phyloP scores from a whole-genome alignment of 2,329 filamentous ascomycete genomes.

The Colletotrichum sp. region DNA sequence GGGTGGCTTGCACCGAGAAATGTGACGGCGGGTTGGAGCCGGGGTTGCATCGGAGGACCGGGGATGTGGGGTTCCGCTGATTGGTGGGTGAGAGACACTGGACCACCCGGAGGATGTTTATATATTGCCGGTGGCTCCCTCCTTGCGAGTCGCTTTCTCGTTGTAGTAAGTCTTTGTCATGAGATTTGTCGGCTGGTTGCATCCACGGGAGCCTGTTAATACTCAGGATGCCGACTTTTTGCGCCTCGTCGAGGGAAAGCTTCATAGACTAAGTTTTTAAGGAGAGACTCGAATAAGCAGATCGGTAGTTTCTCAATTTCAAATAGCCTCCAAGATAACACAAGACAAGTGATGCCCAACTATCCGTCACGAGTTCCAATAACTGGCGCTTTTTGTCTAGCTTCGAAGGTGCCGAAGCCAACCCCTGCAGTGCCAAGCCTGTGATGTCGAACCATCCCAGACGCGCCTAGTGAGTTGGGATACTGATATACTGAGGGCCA shows the following conservation, averaged over 20 bases:
- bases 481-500: neutral
- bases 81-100: neutral
- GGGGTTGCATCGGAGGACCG: constrained; percentile 6
- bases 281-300: neutral
- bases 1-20: constrained; percentile 10
- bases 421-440: neutral
- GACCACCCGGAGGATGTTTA: neutral
- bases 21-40: neutral
- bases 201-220: neutral
- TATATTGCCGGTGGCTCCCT: neutral
- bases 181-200: neutral
- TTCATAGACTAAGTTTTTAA: neutral
- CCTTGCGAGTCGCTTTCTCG: neutral
- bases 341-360: neutral
- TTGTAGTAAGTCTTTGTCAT: neutral
- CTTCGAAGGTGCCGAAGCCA: neutral
- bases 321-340: neutral
- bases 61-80: neutral
- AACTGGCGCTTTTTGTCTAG: neutral
- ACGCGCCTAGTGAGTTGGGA: neutral
- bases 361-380: neutral
- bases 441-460: neutral
- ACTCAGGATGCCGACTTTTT: neutral
- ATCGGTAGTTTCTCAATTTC: neutral
- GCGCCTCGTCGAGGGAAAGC: neutral